Percentiles rank a stretch among this genome's conserved stretches.
phyloP scores from a whole-genome alignment of 176 grass and related monocot genomes.

The Neostapfia colusana region DNA sequence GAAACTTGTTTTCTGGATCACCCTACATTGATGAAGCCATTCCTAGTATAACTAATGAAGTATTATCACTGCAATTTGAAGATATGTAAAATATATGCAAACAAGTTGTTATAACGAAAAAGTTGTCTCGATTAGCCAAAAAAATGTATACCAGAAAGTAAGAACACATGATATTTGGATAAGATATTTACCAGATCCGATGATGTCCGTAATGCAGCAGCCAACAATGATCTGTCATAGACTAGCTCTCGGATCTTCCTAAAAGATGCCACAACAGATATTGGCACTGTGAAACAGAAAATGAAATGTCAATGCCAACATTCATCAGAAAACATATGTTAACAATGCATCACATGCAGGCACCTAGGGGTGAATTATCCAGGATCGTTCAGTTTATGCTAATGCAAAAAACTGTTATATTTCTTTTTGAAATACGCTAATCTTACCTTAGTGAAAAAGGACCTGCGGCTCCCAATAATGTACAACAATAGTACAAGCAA shows the following conservation, averaged over 20 bases:
- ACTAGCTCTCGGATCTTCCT: slow-evolving; percentile 87
- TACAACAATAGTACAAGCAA: slow-evolving; percentile 3
- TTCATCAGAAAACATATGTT: not conserved
- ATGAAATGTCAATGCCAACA: slow-evolving; percentile 18
- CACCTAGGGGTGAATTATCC: not conserved
- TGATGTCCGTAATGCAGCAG: slow-evolving; percentile 71
- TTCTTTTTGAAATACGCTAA: not conserved
- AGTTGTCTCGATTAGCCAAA: not conserved
- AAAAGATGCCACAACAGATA: slow-evolving; percentile 82
- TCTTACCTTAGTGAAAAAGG: not conserved
- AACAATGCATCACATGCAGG: not conserved
- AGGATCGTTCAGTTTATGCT: not conserved
- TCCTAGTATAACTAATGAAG: not conserved
- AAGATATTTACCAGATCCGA: slow-evolving; percentile 71
- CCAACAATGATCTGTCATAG: slow-evolving; percentile 67
- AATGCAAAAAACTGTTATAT: slow-evolving; percentile 6
- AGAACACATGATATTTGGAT: slow-evolving; percentile 16
- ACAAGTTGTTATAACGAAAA: not conserved
- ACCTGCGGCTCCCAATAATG: not conserved
- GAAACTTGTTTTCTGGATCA: not conserved
- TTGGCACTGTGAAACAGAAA: slow-evolving; percentile 70
- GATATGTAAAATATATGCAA: slow-evolving; percentile 15
- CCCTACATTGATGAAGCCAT: slow-evolving; percentile 21
- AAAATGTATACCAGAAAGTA: slow-evolving; percentile 1
- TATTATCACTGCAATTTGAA: not conserved